Percentiles rank a stretch among this genome's conserved stretches.
These are phyloP conservation scores for Rhexocercosporidium sp. DNA, from an alignment of 2,329 filamentous ascomycete genomes.

Conservation along the genomic window DNA sequence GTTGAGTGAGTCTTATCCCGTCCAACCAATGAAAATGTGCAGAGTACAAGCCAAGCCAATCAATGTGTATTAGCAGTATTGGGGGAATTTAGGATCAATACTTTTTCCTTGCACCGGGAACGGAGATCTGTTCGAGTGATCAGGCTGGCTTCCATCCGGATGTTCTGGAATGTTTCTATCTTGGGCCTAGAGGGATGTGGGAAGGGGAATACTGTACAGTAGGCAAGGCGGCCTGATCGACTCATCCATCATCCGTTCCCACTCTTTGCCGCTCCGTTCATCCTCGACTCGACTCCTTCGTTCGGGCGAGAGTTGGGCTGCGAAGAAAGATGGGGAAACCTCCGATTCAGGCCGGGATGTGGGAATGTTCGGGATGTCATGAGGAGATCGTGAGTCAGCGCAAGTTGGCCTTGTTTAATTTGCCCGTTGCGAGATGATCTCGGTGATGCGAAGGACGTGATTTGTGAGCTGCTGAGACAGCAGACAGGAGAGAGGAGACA, in stretches of 20 bases:
- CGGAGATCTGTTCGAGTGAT: no score
- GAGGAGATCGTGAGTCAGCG: conserved; percentile 9
- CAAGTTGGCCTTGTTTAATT: conserved; percentile 1
- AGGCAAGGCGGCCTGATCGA: no score
- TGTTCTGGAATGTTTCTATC: conserved; percentile 20
- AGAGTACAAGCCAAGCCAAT: not conserved
- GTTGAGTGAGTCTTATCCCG: no score
- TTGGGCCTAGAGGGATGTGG: conserved; percentile 11
- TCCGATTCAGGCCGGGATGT: conserved; percentile 17
- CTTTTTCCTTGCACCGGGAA: not conserved
- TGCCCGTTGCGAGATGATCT: not conserved
- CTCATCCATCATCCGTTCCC: not conserved
- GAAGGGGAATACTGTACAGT: no score
- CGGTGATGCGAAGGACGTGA: not conserved
- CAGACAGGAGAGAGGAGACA: no score
- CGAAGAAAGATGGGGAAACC: not conserved
- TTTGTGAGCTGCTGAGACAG: conserved; percentile 12
- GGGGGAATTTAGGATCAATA: conserved; percentile 2
- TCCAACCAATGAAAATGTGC: not conserved
- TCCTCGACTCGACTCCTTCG: not conserved
- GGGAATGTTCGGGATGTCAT: conserved; percentile 20
- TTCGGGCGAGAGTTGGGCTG: not conserved
- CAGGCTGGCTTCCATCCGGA: conserved; percentile 5
- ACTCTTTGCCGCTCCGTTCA: not conserved
- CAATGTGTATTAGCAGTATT: conserved; percentile 9